Percentiles rank a stretch among this genome's conserved stretches.
Conservation (phyloP, 2,329 filamentous ascomycete genomes). For the Lachnellula arida region DNA sequence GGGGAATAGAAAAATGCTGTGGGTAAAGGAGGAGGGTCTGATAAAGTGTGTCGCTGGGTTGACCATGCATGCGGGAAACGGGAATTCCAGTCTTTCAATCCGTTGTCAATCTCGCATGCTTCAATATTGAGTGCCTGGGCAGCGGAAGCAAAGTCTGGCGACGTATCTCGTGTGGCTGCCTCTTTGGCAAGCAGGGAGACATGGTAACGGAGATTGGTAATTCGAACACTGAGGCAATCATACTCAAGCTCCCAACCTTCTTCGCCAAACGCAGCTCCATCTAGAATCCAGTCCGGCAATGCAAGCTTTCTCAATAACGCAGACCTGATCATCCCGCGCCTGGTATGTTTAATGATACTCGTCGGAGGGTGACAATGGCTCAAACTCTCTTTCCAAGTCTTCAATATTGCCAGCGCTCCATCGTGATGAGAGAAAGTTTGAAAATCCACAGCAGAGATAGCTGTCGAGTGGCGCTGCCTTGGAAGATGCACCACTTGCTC, state of each 20-base stretch:
- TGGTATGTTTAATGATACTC: slow-evolving; percentile 27
- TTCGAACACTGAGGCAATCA: slow-evolving; percentile 26
- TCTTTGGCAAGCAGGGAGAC: background rate
- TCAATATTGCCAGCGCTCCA: slow-evolving; percentile 30
- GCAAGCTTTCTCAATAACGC: slow-evolving; percentile 21
- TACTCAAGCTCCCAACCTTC: slow-evolving; percentile 28
- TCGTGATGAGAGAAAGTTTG: slow-evolving; percentile 37
- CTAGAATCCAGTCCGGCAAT: slow-evolving; percentile 30
- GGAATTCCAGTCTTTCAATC: slow-evolving; percentile 7
- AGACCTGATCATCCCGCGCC: slow-evolving; percentile 28
- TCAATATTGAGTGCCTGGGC: slow-evolving; percentile 5
- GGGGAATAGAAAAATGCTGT: slow-evolving; percentile 22
- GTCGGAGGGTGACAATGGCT: slow-evolving; percentile 9
- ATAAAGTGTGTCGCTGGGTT: slow-evolving; percentile 11
- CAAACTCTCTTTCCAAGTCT: slow-evolving; percentile 25
- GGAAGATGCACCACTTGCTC: slow-evolving; percentile 7
- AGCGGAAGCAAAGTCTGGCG: too few species aligned
- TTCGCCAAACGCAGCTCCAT: slow-evolving; percentile 31
- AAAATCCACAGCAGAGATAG: background rate
- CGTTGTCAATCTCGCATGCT: slow-evolving; percentile 8
- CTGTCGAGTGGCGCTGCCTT: background rate
- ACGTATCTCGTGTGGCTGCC: too few species aligned
- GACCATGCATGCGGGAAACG: slow-evolving; percentile 6
- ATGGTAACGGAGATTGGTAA: slow-evolving; percentile 18
- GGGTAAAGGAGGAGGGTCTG: slow-evolving; percentile 2